A percentile compares a stretch with the other conserved stretches of the same genome.
Conservation (phyloP, 192 early-diverging fungal species). For the Ramicandelaber brevisporus region DNA sequence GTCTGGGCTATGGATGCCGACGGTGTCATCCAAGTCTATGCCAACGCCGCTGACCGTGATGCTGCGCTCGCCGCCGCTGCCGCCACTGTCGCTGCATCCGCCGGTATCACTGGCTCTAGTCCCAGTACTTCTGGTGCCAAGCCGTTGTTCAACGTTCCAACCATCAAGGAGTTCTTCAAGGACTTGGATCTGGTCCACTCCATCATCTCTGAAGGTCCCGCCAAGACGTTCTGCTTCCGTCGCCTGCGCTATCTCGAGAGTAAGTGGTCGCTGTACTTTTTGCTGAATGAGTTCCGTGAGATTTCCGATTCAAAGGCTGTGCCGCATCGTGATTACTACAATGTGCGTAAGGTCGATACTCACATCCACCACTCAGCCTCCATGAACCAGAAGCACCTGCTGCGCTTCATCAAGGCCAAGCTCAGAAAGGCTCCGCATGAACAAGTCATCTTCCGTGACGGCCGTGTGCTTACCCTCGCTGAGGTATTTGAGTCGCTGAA, state of each 20-base stretch:
- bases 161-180: conserved; percentile 57
- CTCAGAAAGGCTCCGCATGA: conserved; percentile 49
- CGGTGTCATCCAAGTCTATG: conserved; percentile 36
- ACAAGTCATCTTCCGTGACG: conserved; percentile 66
- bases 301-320: conserved; percentile 76
- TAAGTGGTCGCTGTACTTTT: conserved; percentile 78
- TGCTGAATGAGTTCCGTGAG: conserved; percentile 87
- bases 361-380: conserved; percentile 83
- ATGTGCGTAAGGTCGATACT: conserved; percentile 91
- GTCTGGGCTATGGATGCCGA: conserved; percentile 21
- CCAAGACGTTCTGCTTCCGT: conserved; percentile 78
- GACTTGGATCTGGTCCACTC: conserved; percentile 61
- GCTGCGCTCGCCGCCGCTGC: neutral
- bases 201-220: conserved; percentile 62
- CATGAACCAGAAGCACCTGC: conserved; percentile 91
- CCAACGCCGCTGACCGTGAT: neutral
- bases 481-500: conserved; percentile 78
- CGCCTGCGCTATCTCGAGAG: conserved; percentile 72
- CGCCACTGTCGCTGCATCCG: too few species aligned
- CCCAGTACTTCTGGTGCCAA: too few species aligned
- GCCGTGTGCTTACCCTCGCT: conserved; percentile 43
- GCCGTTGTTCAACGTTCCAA: conserved; percentile 27
- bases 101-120: too few species aligned
- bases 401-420: conserved; percentile 88
- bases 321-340: conserved; percentile 90